Percentiles rank a stretch among this genome's conserved stretches.
Evolutionary conservation across 2,329 filamentous ascomycete species (phyloP).

Genomic region (Raffaelea arxii): DNA sequence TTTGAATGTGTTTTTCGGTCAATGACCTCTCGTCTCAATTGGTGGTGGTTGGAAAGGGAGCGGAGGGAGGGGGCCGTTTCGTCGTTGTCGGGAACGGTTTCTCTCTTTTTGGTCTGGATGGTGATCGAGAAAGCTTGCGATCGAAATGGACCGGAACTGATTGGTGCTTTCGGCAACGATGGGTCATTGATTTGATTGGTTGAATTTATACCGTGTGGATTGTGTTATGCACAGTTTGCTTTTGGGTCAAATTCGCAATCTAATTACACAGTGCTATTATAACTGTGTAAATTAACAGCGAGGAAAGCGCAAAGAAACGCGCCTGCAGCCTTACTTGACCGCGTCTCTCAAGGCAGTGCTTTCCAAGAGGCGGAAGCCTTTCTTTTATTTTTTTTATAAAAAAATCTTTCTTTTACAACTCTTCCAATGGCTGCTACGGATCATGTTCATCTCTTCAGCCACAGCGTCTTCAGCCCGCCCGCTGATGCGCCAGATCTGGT

Average conservation of each 20-base stretch:
- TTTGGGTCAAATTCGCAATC: not conserved
- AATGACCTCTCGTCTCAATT: constrained; percentile 2
- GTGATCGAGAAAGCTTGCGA: not conserved
- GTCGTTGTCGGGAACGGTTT: not conserved
- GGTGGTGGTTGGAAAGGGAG: not conserved
- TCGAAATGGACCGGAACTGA: constrained; percentile 12
- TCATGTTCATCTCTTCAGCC: constrained; percentile 40
- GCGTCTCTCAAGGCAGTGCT: too few species aligned
- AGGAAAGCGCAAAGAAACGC: too few species aligned
- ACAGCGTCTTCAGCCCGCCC: constrained; percentile 44
- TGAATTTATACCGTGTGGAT: not conserved
- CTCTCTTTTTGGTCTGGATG: not conserved
- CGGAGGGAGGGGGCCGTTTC: not conserved
- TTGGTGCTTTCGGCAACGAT: constrained; percentile 7
- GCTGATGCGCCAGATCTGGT: constrained; percentile 49
- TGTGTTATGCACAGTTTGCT: too few species aligned
- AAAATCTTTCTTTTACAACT: too few species aligned
- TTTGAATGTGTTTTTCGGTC: constrained; percentile 17
- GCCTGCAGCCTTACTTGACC: too few species aligned
- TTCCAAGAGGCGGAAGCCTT: too few species aligned
- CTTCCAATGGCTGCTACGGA: constrained; percentile 2
- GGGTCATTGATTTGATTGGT: constrained; percentile 3
- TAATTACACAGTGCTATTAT: not conserved
- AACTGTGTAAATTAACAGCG: not conserved
- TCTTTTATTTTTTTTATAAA: too few species aligned